A percentile compares a stretch with the other conserved stretches of the same genome.
phyloP scores from a whole-genome alignment of 1,139 yeast genomes.

The Hemisphaericaspora xylanilytica region DNA sequence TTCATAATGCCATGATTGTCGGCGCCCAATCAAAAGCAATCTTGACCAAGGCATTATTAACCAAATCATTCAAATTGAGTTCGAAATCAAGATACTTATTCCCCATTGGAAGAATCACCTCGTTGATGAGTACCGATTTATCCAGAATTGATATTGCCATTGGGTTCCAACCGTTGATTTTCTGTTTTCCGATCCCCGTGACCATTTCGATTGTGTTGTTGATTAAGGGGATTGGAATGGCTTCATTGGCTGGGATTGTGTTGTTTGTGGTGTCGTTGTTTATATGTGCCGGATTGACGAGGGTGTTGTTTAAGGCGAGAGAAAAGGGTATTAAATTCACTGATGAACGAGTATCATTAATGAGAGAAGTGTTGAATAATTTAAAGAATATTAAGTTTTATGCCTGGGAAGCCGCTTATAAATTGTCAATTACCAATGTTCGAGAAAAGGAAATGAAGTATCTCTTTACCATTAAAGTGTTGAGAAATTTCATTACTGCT shows the following conservation, averaged over 20 bases:
- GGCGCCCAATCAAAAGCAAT: slow-evolving; percentile 47
- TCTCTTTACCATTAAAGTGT: slow-evolving; percentile 42
- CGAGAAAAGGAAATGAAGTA: slow-evolving; percentile 41
- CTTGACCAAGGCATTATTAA: slow-evolving; percentile 37
- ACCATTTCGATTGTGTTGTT: slow-evolving; percentile 39
- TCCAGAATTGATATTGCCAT: slow-evolving; percentile 47
- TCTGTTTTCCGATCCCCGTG: slow-evolving; percentile 47
- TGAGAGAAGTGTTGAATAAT: slow-evolving; percentile 44
- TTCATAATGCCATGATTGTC: slow-evolving; percentile 46
- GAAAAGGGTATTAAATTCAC: slow-evolving; percentile 40
- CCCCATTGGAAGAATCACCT: slow-evolving; percentile 41
- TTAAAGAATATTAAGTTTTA: slow-evolving; percentile 46
- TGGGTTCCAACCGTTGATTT: slow-evolving; percentile 45
- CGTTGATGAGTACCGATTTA: slow-evolving; percentile 46
- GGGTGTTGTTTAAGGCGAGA: slow-evolving; percentile 35
- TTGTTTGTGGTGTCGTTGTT: slow-evolving; percentile 39
- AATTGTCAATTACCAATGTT: slow-evolving; percentile 31
- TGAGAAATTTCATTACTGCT: slow-evolving; percentile 46
- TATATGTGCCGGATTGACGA: slow-evolving; percentile 38
- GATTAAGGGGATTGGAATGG: slow-evolving; percentile 36
- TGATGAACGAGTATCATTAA: slow-evolving; percentile 42
- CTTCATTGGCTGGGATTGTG: slow-evolving; percentile 45
- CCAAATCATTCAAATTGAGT: slow-evolving; percentile 40
- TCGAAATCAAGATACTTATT: slow-evolving; percentile 35
- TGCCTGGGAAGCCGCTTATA: slow-evolving; percentile 50